A percentile compares a stretch with the other conserved stretches of the same genome.
phyloP scores from a whole-genome alignment of 1,284 basidiomycete species.

The Pascua guehoae region DNA sequence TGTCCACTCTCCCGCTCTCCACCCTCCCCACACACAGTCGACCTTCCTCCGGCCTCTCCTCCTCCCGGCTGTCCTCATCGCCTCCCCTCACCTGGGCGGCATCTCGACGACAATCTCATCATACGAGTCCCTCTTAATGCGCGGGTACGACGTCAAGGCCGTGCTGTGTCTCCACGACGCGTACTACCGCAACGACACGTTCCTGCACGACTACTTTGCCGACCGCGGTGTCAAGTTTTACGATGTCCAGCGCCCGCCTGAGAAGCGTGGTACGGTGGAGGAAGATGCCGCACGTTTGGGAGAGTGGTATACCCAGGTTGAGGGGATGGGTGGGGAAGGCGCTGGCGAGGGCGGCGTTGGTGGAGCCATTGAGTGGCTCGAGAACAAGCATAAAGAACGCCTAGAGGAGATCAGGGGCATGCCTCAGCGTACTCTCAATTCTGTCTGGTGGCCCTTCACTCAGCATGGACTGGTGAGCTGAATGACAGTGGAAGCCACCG shows the following conservation, averaged over 20 bases:
- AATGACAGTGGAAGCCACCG: not conserved
- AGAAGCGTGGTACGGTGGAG: constrained; percentile 55
- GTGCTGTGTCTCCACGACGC: constrained; percentile 83
- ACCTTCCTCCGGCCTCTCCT: constrained; percentile 80
- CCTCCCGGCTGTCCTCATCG: constrained; percentile 81
- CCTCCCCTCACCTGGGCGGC: constrained; percentile 84
- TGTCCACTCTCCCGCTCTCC: constrained; percentile 83
- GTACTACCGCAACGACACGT: constrained; percentile 83
- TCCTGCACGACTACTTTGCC: constrained; percentile 72
- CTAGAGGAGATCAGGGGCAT: constrained; percentile 70
- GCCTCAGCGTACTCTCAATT: constrained; percentile 70
- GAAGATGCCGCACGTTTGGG: constrained; percentile 62
- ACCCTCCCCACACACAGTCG: constrained; percentile 76
- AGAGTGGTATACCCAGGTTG: constrained; percentile 62
- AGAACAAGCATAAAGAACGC: constrained; percentile 61
- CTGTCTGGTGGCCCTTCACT: constrained; percentile 96
- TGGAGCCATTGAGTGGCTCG: constrained; percentile 60
- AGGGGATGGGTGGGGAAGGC: constrained; percentile 2
- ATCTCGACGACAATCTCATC: constrained; percentile 92
- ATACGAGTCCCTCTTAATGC: constrained; percentile 84
- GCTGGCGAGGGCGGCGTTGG: constrained; percentile 49
- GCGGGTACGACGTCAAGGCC: constrained; percentile 84
- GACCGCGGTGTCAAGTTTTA: constrained; percentile 54
- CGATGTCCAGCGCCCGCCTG: constrained; percentile 38
- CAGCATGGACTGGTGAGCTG: constrained; percentile 64